Conservation (phyloP, 2,329 filamentous ascomycete species). For the Bipolaris victoriae region DNA sequence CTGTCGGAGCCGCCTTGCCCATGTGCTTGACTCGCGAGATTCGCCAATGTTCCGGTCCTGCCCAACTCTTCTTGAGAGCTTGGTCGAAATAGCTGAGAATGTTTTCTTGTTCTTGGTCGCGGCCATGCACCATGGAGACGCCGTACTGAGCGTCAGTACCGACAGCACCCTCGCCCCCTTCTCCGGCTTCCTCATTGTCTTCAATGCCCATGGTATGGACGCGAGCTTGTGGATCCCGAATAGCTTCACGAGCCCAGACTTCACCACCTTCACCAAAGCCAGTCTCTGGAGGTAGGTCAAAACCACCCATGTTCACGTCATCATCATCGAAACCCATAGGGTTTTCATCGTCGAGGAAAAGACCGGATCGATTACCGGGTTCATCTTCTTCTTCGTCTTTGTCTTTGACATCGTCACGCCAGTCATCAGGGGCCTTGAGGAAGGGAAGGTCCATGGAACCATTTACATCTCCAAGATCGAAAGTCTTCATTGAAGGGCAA, state of each 20-base stretch:
- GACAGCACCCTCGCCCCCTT: constrained; percentile 56
- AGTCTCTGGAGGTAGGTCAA: constrained; percentile 67
- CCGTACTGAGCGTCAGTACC: constrained; percentile 71
- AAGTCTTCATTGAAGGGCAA: constrained; percentile 91
- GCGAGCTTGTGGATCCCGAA: constrained; percentile 82
- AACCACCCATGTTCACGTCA: constrained; percentile 66
- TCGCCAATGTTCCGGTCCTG: constrained; percentile 97
- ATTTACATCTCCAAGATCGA: constrained; percentile 86
- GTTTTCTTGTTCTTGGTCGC: constrained; percentile 81
- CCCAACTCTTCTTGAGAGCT: constrained; percentile 95
- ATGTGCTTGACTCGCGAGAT: constrained; percentile 87
- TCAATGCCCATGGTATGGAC: constrained; percentile 70
- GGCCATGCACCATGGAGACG: constrained; percentile 75
- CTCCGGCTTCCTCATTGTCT: constrained; percentile 60
- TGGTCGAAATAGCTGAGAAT: constrained; percentile 99
- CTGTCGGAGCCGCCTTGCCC: constrained; percentile 63
- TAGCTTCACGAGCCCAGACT: constrained; percentile 90
- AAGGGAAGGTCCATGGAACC: constrained; percentile 90
- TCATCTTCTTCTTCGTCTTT: constrained; percentile 54
- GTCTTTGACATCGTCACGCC: constrained; percentile 68
- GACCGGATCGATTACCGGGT: constrained; percentile 71
- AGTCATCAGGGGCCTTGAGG: constrained; percentile 85
- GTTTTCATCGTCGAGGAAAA: constrained; percentile 87
- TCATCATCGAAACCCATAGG: constrained; percentile 75
- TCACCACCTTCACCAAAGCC: constrained; percentile 96